Evolutionary conservation across 208 protist genomes (phyloP), one percentile per base, ranked within the genome.

Genomic region (Perkinsela sp.): DNA sequence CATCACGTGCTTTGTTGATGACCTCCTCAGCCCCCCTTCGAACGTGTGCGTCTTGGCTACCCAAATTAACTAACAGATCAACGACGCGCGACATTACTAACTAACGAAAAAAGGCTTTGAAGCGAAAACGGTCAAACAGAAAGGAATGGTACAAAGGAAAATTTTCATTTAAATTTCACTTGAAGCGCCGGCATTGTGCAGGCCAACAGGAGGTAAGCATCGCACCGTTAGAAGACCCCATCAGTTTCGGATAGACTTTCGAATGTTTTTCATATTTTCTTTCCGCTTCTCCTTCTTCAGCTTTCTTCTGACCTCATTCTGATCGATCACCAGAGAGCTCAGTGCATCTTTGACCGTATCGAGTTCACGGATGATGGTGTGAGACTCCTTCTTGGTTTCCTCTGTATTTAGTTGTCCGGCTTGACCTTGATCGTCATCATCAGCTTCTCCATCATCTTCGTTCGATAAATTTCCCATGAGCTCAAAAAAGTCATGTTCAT

Each of bases 11-110:
- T 1, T 80, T 71, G 31, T 77, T 78, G 57, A 93, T 71, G 1
- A 75, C 75, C 48, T 78, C 74, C 75, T 91, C 81, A 2, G 88
- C 88, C 2, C 80, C 82, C 29, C 80, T 72, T 28, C 87, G 83
- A 30, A 89, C 72, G 22, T 74, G 57, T 0, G 78, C 76, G 69
- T 93, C 87, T 6, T 78, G 70, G 75, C 70, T 88, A 57, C 78
- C 75, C 15, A 89, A 76, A 2, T 78, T 77, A 69, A 80, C 67
- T 69, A 93, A 67, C 22, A 90, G 71, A 29, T 87, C 78, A 0
- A 83, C 89, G 29, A 90, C 67, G 30, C 40, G 40, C 22, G 40
- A 57, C 40, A 57, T 57, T 57, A 57, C n/a, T n/a, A n/a, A n/a
- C n/a, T n/a, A n/a, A n/a, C n/a, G n/a, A n/a, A n/a, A n/a, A n/a